Evolutionary conservation across 208 protist species (phyloP).

Genomic region (Naegleria fowleri): DNA sequence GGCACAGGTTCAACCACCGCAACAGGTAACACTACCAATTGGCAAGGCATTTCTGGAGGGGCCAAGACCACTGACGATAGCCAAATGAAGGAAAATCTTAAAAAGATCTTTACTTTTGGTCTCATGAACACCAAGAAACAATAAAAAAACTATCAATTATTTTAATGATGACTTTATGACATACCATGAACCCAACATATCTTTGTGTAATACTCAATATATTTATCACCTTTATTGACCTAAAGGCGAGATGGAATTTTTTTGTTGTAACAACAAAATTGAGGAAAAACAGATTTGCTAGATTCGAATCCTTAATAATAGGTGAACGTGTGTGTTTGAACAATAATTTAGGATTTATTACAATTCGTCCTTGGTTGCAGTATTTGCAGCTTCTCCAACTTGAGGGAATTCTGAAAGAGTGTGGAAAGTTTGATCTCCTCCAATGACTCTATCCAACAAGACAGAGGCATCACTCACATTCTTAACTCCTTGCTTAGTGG

Average conservation of each 20-base stretch:
- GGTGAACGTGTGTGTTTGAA: not conserved
- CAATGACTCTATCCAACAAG: not conserved
- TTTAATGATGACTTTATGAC: no score
- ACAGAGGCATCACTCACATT: not conserved
- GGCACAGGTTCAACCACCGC: not conserved
- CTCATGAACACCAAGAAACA: not conserved
- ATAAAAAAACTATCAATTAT: not conserved
- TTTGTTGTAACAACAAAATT: no score
- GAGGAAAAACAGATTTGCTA: no score
- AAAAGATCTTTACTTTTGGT: conserved; percentile 4
- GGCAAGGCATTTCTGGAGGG: not conserved
- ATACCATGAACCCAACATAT: no score
- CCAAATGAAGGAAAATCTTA: not conserved
- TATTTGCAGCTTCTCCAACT: not conserved
- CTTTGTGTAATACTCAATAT: no score
- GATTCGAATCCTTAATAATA: no score
- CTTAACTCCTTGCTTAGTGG: not conserved
- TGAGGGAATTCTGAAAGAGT: not conserved
- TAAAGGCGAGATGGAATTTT: no score
- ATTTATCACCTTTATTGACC: no score
- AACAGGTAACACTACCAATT: not conserved
- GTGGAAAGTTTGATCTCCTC: not conserved
- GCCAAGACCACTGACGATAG: not conserved
- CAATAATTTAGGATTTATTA: not conserved
- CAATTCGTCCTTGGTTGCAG: not conserved